Evolutionary conservation across 2,329 filamentous ascomycete species (phyloP).

Genomic region (Samsoniella hepiali): DNA sequence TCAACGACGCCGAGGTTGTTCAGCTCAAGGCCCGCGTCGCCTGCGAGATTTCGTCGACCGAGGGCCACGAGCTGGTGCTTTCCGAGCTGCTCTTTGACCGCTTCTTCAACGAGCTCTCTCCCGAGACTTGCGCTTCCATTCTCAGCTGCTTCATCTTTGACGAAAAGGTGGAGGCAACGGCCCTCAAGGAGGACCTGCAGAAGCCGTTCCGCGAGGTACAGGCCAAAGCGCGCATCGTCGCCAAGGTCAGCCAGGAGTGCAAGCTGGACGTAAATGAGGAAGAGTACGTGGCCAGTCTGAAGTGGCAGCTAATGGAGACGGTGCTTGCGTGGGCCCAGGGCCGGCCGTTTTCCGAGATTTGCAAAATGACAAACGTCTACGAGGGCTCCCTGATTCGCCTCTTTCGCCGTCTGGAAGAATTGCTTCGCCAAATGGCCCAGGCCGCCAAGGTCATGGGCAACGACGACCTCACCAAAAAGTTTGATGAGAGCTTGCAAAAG

Average conservation of each 20-base stretch:
- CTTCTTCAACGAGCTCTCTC: conserved; percentile 93
- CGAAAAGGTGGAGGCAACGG: conserved; percentile 79
- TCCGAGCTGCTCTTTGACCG: conserved; percentile 93
- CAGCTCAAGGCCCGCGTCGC: conserved; percentile 96
- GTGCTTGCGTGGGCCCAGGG: conserved; percentile 90
- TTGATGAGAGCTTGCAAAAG: conserved; percentile 80
- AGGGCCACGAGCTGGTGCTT: conserved; percentile 88
- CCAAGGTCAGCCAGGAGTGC: conserved; percentile 91
- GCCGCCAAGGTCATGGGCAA: conserved; percentile 98
- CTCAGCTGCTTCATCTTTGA: conserved; percentile 97
- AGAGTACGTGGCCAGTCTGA: conserved; percentile 84
- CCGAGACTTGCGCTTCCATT: conserved; percentile 81
- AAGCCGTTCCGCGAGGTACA: conserved; percentile 87
- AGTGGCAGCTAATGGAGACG: conserved; percentile 96
- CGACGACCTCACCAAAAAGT: conserved; percentile 88
- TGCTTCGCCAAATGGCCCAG: conserved; percentile 91
- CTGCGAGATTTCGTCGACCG: conserved; percentile 90
- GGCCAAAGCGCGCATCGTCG: conserved; percentile 79
- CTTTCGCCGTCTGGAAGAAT: conserved; percentile 91
- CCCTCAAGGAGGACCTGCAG: conserved; percentile 76
- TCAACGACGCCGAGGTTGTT: conserved; percentile 92
- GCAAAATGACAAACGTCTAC: conserved; percentile 99
- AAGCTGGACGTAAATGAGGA: conserved; percentile 94
- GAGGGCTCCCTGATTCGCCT: conserved; percentile 94
- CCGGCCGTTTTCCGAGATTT: conserved; percentile 87